Conservation (phyloP, 2,329 filamentous ascomycete genomes). For the Periconia macrospinosa region DNA sequence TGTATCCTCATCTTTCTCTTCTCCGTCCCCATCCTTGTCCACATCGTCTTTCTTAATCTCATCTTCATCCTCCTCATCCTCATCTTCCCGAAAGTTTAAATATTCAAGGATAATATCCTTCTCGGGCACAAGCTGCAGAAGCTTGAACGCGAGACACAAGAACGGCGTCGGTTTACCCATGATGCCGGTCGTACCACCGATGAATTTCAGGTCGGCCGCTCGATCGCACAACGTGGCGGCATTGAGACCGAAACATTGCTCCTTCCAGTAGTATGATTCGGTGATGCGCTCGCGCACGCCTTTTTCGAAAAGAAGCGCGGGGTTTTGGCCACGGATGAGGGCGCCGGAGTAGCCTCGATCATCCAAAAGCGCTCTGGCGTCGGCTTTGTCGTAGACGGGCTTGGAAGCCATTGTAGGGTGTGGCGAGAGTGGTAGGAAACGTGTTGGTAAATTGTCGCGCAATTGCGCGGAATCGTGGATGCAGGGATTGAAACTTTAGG, state of each 20-base stretch:
- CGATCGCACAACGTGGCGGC: conserved; percentile 79
- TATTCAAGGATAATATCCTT: conserved; percentile 81
- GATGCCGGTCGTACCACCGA: conserved; percentile 85
- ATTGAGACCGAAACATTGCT: conserved; percentile 96
- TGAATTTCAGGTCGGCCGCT: conserved; percentile 78
- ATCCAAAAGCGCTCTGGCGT: conserved; percentile 78
- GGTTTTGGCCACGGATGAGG: conserved; percentile 87
- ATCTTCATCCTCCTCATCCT: conserved; percentile 42
- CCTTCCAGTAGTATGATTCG: conserved; percentile 97
- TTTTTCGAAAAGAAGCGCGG: conserved; percentile 94
- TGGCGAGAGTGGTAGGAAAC: not conserved
- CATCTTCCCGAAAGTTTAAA: conserved; percentile 58
- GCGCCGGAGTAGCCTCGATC: conserved; percentile 79
- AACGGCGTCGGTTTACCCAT: conserved; percentile 89
- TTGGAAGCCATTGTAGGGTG: conserved; percentile 31
- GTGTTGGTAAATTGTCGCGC: conserved; percentile 1
- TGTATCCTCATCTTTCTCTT: conserved; percentile 2
- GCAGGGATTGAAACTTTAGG: not conserved
- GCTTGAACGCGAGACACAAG: conserved; percentile 90
- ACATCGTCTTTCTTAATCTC: conserved; percentile 12
- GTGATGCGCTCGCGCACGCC: conserved; percentile 93
- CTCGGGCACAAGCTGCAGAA: conserved; percentile 82
- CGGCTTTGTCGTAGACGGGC: conserved; percentile 67
- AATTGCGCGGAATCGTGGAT: not conserved
- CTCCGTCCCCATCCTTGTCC: conserved; percentile 38